phyloP scores from a whole-genome alignment of 1,284 basidiomycete species.

The Sporisorium reilianum region DNA sequence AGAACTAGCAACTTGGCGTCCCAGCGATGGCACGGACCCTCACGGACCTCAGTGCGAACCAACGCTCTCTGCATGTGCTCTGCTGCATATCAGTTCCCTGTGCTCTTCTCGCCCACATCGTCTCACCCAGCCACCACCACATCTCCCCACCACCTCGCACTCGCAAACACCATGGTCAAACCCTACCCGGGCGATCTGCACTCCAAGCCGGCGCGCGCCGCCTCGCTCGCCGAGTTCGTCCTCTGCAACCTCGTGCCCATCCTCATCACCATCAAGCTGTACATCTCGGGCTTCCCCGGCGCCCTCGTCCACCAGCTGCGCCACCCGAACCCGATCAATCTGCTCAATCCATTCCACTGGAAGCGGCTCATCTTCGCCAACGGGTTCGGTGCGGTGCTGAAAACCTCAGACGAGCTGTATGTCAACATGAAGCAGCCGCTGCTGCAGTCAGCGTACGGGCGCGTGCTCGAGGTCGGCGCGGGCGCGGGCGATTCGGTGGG shows the following conservation, averaged over 20 bases:
- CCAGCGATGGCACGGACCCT: no score
- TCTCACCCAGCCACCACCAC: background rate
- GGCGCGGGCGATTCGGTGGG: slow-evolving; percentile 46
- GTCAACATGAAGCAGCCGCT: slow-evolving; percentile 33
- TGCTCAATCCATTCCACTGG: slow-evolving; percentile 49
- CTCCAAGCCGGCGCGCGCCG: slow-evolving; percentile 27
- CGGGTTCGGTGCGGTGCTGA: slow-evolving; percentile 35
- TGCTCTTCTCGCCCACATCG: background rate
- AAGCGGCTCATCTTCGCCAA: slow-evolving; percentile 37
- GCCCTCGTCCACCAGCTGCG: slow-evolving; percentile 37
- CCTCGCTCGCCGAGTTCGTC: slow-evolving; percentile 24
- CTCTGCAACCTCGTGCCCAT: slow-evolving; percentile 17
- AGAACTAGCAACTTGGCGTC: no score
- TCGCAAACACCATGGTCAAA: slow-evolving; percentile 12
- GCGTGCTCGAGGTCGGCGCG: slow-evolving; percentile 57
- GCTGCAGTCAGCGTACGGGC: slow-evolving; percentile 40
- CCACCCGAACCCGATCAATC: slow-evolving; percentile 25
- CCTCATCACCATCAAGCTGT: slow-evolving; percentile 28
- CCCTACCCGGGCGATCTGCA: slow-evolving; percentile 24
- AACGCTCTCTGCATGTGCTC: no score
- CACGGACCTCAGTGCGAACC: no score
- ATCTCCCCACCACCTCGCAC: background rate
- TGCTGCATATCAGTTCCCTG: background rate
- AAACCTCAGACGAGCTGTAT: slow-evolving; percentile 22
- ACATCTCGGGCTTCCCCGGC: slow-evolving; percentile 29